A percentile compares a stretch with the other conserved stretches of the same genome.
Evolutionary conservation across 176 grass and related monocot genomes (phyloP).

Genomic region (Thalia dealbata): DNA sequence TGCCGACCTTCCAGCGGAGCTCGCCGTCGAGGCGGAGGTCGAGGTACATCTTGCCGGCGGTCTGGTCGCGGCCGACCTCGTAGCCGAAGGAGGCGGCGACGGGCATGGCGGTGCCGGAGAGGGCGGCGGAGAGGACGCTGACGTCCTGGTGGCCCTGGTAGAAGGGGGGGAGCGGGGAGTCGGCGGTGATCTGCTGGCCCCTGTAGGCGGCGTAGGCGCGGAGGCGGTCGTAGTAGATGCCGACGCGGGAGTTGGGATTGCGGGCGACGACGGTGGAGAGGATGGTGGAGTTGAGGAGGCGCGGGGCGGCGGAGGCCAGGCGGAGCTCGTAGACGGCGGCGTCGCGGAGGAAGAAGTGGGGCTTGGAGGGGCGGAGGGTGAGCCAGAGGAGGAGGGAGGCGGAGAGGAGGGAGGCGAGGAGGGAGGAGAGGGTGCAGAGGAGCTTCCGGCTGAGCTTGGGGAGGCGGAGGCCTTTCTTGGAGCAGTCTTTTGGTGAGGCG

Average conservation of each 20-base stretch:
- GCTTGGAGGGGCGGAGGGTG: slow-evolving; percentile 43
- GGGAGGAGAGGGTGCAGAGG: slow-evolving; percentile 24
- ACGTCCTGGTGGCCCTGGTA: slow-evolving; percentile 33
- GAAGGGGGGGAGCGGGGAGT: slow-evolving; percentile 29
- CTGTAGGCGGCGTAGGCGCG: slow-evolving; percentile 40
- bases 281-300: slow-evolving; percentile 23
- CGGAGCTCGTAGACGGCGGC: slow-evolving; percentile 22
- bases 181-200: slow-evolving; percentile 27
- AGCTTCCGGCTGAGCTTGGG: slow-evolving; percentile 21
- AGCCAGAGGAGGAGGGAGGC: slow-evolving; percentile 53
- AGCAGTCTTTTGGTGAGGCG: slow-evolving; percentile 39
- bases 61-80: slow-evolving; percentile 10
- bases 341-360: slow-evolving; percentile 49
- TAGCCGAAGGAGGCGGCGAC: background rate
- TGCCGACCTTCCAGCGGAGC: slow-evolving; percentile 65
- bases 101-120: slow-evolving; percentile 19
- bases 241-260: slow-evolving; percentile 61
- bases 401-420: slow-evolving; percentile 28
- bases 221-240: slow-evolving; percentile 50
- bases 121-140: slow-evolving; percentile 29
- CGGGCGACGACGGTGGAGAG: slow-evolving; percentile 41
- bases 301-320: slow-evolving; percentile 12
- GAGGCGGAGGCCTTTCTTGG: slow-evolving; percentile 34
- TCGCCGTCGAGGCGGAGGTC: slow-evolving; percentile 38
- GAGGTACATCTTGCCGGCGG: slow-evolving; percentile 21